phyloP scores from a whole-genome alignment of 2,329 filamentous ascomycete species.

The Trichophyton equinum region DNA sequence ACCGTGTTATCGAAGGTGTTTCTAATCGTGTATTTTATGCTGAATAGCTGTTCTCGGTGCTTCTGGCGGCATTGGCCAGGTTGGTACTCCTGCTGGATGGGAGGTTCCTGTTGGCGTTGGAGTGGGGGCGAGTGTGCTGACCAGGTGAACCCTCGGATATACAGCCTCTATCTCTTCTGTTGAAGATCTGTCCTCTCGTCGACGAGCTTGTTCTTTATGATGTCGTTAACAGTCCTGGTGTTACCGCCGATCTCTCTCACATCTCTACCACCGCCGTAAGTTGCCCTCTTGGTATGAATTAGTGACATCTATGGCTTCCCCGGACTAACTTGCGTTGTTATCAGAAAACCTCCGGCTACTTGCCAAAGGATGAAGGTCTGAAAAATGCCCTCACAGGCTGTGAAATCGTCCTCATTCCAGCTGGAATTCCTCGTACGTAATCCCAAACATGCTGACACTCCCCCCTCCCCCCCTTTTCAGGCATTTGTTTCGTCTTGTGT shows the following conservation, averaged over 20 bases:
- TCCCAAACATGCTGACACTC: neutral
- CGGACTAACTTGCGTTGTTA: neutral
- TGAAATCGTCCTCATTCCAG: conserved; percentile 93
- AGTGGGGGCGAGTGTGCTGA: neutral
- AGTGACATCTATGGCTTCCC: neutral
- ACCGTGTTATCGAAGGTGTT: neutral
- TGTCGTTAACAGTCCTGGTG: conserved; percentile 97
- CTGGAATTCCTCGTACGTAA: conserved; percentile 84
- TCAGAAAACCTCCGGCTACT: conserved; percentile 75
- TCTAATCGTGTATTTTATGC: neutral
- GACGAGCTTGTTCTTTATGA: conserved; percentile 95
- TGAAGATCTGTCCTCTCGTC: conserved; percentile 79
- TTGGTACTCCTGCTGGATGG: conserved; percentile 31
- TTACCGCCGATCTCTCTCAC: conserved; percentile 91
- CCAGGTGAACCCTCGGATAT: neutral
- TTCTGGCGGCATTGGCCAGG: conserved; percentile 97
- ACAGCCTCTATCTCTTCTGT: conserved; percentile 87
- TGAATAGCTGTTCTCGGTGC: conserved; percentile 73
- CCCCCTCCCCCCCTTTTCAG: neutral
- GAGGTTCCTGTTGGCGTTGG: neutral
- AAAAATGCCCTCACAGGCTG: conserved; percentile 82
- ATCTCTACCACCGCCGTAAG: conserved; percentile 79
- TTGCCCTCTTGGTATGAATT: conserved; percentile 19
- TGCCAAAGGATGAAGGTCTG: conserved; percentile 73
- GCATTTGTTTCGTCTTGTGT: neutral